Conservation (phyloP, 257 asterid genomes). For the Solanum paucissectum region DNA sequence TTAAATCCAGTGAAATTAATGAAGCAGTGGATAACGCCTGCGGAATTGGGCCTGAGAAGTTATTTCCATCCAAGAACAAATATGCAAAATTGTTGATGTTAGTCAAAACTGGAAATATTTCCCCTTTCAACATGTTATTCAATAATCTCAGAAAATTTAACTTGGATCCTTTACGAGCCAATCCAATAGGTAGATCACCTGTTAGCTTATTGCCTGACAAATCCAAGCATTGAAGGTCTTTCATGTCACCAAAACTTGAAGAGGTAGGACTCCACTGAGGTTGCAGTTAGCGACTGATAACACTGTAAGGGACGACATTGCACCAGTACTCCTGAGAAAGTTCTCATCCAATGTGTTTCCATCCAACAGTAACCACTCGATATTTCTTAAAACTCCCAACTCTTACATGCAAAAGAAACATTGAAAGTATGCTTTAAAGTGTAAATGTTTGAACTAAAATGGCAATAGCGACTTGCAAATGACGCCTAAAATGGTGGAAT, state of each 20-base stretch:
- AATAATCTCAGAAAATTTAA: not conserved
- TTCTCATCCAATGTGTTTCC: not conserved
- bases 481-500: no score
- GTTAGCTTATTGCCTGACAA: conserved; percentile 4
- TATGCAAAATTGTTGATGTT: not conserved
- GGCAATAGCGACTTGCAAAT: no score
- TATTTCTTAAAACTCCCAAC: not conserved
- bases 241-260: not conserved
- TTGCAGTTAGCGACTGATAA: not conserved
- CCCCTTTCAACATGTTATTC: not conserved
- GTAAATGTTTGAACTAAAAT: no score
- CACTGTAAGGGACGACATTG: not conserved
- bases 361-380: not conserved
- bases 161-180: not conserved
- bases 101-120: not conserved
- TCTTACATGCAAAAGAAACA: not conserved
- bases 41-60: conserved; percentile 3
- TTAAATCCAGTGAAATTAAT: not conserved
- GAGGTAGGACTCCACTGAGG: not conserved
- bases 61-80: conserved; percentile 4
- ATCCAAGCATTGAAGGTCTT: not conserved
- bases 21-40: not conserved
- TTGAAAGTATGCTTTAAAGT: no score
- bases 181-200: not conserved
- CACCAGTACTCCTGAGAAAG: not conserved